These are phyloP conservation scores for Fusarium sp. DNA, from an alignment of 2,329 filamentous ascomycete species.

Conservation along the genomic window DNA sequence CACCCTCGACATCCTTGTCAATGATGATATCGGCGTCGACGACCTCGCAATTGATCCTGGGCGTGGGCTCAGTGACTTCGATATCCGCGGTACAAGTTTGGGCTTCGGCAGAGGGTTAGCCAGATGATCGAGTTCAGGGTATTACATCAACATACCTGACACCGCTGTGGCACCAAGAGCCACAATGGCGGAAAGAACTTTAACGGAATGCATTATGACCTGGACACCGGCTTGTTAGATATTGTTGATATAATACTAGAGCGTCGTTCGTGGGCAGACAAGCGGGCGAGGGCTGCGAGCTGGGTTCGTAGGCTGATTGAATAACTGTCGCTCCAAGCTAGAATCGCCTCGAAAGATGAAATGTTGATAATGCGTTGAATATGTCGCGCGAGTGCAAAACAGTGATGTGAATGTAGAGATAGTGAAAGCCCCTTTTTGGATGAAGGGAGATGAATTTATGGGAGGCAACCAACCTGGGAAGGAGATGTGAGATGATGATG, in stretches of 20 bases:
- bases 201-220: conserved; percentile 59
- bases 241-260: not conserved
- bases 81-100: conserved; percentile 61
- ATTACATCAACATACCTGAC: conserved; percentile 51
- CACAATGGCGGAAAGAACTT: conserved; percentile 56
- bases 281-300: not conserved
- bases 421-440: conserved; percentile 9
- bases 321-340: conserved; percentile 24
- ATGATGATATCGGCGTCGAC: conserved; percentile 75
- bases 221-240: conserved; percentile 36
- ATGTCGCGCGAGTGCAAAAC: not conserved
- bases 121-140: not conserved
- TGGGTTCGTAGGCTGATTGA: conserved; percentile 15
- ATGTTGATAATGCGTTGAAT: conserved; percentile 15
- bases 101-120: conserved; percentile 40
- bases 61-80: conserved; percentile 70
- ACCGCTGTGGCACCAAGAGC: conserved; percentile 53
- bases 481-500: conserved; percentile 14
- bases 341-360: conserved; percentile 11
- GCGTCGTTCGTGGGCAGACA: not conserved
- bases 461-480: conserved; percentile 37
- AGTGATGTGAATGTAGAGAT: not conserved
- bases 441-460: not conserved
- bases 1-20: conserved; percentile 61
- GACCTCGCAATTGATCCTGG: conserved; percentile 71